Evolutionary conservation across 2,329 filamentous ascomycete species (phyloP), one percentile per base, ranked within the genome.

Genomic region (Allantophomopsis lycopodina): DNA sequence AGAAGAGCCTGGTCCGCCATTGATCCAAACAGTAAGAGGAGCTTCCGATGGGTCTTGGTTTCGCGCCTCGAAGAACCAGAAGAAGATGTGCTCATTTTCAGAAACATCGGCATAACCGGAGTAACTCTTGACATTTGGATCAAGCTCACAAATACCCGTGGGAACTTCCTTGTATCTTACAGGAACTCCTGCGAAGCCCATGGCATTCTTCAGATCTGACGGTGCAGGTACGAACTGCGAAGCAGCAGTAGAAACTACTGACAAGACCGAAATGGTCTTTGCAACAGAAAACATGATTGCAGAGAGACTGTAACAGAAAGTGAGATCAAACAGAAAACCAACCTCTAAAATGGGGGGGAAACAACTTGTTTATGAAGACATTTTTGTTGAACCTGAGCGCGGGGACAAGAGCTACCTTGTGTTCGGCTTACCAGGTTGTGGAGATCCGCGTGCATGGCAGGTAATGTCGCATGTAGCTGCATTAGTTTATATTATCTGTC

Each of bases 1-100:
- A 50, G 70, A 76, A 35, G 64, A 65, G 3, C 77, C 77, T 0
- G 77, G 77, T 1, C 77, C 77, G 30, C 78, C 77, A 53, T 79
- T 79, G 44, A 82, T 66, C 72, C 73, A 81, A 43, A 80, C 68
- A 2, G 73, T 70, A 35, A 77, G 50, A 10, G 63, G 66, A 55
- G 45, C 62, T 56, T 42, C 68, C 52, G 53, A 48, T 1, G 73
- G 64, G 46, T 66, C 62, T 17, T 57, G 55, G 40, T 69, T 62
- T 18, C 64, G 51, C 1, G 61, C 52, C 43, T 65, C 62, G 48
- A 66, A 60, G 44, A 65, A 65, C 61, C 62, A 64, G 46, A 60
- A 61, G 53, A 65, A 65, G 31, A 63, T 59, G 48, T 64, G 62
- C 44, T 62, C 44, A 42, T 60, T 46, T 38, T 55, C 52, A 2